Evolutionary conservation across 176 grass and related monocot genomes (phyloP), one percentile per base, ranked within the genome.

Genomic region (Cenchrus fungigraminus): DNA sequence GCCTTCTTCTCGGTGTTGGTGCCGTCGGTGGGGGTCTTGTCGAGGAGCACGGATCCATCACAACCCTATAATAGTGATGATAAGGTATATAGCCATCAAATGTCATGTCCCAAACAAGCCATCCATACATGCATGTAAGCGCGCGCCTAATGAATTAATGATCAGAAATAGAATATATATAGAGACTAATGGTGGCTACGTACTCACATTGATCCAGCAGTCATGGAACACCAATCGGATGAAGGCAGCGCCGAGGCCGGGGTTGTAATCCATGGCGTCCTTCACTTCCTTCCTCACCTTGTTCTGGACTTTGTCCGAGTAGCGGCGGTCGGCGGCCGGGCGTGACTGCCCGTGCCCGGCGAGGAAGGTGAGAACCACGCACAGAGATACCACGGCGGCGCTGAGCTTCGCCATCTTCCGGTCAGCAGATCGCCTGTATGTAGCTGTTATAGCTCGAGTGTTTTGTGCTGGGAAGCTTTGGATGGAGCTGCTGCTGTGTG

Each of bases 161-260:
- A 57, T 56, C 15, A 19, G 54, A 57, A 19, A 25, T 25, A 25
- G 25, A 25, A 25, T 25, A 25, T 25, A 25, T 25, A 25, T 25
- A 25, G 25, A 25, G 25, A 25, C 25, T 25, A 25, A 25, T 25
- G 25, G 25, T 25, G 25, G 25, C 25, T 25, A 25, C 25, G 25
- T 25, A 40, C 71, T 20, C 62, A 92, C 90, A 54, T 80, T 73
- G 57, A 92, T 60, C 73, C 81, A 92, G 79, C 90, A 92, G 46
- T 92, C 90, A 61, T 92, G 90, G 51, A 92, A 92, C 17, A 86
- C 51, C 19, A 92, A 20, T 50, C 90, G 90, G 65, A 92, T 79
- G 53, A 92, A 83, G 50, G 72, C 90, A 6, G 90, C 28, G 12
- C 83, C 79, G 12, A 74, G 40, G 54, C 83, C 65, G 5, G 12